Percentiles rank a stretch among this genome's conserved stretches.
Conservation (phyloP, 2,329 filamentous ascomycete genomes). For the Sclerotinia spermophila region DNA sequence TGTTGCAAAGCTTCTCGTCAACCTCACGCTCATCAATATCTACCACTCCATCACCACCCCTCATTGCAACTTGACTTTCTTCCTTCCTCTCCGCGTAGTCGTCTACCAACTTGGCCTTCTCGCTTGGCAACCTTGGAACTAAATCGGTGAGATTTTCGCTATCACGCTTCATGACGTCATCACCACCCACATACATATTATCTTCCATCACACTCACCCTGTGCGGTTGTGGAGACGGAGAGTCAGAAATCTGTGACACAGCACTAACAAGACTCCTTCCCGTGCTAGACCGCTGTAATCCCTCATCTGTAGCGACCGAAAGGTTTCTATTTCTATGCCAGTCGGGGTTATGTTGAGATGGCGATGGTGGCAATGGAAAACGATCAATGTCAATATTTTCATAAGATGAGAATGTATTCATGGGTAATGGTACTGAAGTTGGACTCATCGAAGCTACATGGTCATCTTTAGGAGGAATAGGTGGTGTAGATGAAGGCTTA, state of each 20-base stretch:
- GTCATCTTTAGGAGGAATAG: conserved; percentile 21
- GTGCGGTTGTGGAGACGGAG: neutral
- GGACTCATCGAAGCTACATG: neutral
- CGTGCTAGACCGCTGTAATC: neutral
- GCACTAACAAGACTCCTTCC: conserved; percentile 50
- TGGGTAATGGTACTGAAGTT: neutral
- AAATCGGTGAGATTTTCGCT: neutral
- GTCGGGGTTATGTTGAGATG: neutral
- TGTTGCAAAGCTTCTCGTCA: conserved; percentile 34
- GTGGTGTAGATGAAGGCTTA: conserved; percentile 21
- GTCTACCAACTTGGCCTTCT: neutral
- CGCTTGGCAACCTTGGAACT: neutral
- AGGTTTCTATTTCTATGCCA: neutral
- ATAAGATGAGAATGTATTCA: neutral
- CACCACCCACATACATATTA: conserved; percentile 9
- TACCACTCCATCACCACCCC: neutral
- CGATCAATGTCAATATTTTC: conserved; percentile 12
- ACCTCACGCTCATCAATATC: conserved; percentile 35
- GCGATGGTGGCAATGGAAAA: conserved; percentile 9
- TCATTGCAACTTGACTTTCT: neutral
- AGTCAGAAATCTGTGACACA: conserved; percentile 28
- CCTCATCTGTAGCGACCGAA: neutral
- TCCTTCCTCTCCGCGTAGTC: neutral
- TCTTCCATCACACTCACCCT: conserved; percentile 12
- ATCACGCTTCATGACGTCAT: neutral